Conservation (phyloP, 2,329 filamentous ascomycete species). For the Pseudogymnoascus sp. region DNA sequence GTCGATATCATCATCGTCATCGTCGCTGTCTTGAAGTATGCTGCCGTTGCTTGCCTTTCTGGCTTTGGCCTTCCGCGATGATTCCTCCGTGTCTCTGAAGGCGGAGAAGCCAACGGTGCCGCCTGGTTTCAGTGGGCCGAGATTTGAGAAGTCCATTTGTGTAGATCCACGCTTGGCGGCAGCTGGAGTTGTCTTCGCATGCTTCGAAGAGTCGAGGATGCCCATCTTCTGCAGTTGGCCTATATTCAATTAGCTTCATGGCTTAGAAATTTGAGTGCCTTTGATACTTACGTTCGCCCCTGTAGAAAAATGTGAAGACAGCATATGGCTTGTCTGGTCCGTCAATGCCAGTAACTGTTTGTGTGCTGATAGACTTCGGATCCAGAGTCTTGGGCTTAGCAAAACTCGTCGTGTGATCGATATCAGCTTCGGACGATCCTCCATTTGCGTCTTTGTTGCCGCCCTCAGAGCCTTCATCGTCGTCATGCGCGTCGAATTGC, state of each 20-base stretch:
- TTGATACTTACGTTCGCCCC: slow-evolving; percentile 72
- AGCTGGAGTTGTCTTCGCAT: slow-evolving; percentile 51
- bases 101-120: slow-evolving; percentile 85
- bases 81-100: slow-evolving; percentile 65
- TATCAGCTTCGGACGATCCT: slow-evolving; percentile 63
- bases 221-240: slow-evolving; percentile 97
- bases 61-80: slow-evolving; percentile 49
- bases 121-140: slow-evolving; percentile 76
- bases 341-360: slow-evolving; percentile 98
- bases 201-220: slow-evolving; percentile 63
- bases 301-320: slow-evolving; percentile 95
- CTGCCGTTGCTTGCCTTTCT: slow-evolving; percentile 58
- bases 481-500: slow-evolving; percentile 93
- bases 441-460: slow-evolving; percentile 44
- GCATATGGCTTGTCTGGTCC: slow-evolving; percentile 94
- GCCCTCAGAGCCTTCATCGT: slow-evolving; percentile 59
- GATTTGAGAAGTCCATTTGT: slow-evolving; percentile 74
- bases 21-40: slow-evolving; percentile 51
- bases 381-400: slow-evolving; percentile 93
- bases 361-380: slow-evolving; percentile 94
- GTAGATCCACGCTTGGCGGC: slow-evolving; percentile 71
- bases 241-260: slow-evolving; percentile 31
- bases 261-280: not conserved
- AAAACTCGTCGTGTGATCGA: slow-evolving; percentile 96
- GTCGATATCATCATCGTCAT: slow-evolving; percentile 62